Base-by-base conservation (phyloP, 2,329 filamentous ascomycete genomes). In the Monascus ruber region DNA sequence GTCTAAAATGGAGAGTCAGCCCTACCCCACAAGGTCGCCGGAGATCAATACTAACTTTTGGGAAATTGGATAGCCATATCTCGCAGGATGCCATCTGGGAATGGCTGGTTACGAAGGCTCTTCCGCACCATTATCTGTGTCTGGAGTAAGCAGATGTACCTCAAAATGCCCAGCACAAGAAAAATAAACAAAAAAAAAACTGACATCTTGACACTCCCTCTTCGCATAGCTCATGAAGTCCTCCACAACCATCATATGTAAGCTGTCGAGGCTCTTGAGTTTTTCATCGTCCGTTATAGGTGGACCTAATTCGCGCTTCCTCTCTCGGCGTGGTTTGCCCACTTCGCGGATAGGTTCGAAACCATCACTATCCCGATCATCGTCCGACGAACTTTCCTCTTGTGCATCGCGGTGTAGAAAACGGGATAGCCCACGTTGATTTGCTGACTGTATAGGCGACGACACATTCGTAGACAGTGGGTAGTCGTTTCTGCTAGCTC, bases 381-480 rank as follows among this genome's bases (percentile, higher is more conserved):
- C 63, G n/a, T 54, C 56, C 26, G 47, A 51, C 26, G 54, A 48
- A 32, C 47, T 44, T 10, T 42, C 52, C 9, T 46, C 47, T n/a
- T 24, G 7, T n/a, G 47, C 35, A 29, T 48, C 38, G 17, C 44
- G 47, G 36, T 51, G 47, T 34, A 47, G 50, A 26, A 47, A 51
- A 26, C 52, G 56, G 32, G 50, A 49, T 31, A 55, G 46, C n/a
- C 56, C 59, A 26, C 60, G 60, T 27, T 57, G 49, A 34, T 64
- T 58, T 25, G 66, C 63, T 37, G 66, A 60, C 48, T 73, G 71
- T 7, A 77, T 52, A 3, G 79, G 79, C 11, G 79, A 82, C 1
- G 80, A 81, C 3, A 84, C 69, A 47, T 81, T 78, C 1, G 81
- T 83, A 1, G 80, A 83, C 39, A 71, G 60, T 4, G 78, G 76